phyloP scores from a whole-genome alignment of 2,329 filamentous ascomycete species.

The Xylaria sp. region DNA sequence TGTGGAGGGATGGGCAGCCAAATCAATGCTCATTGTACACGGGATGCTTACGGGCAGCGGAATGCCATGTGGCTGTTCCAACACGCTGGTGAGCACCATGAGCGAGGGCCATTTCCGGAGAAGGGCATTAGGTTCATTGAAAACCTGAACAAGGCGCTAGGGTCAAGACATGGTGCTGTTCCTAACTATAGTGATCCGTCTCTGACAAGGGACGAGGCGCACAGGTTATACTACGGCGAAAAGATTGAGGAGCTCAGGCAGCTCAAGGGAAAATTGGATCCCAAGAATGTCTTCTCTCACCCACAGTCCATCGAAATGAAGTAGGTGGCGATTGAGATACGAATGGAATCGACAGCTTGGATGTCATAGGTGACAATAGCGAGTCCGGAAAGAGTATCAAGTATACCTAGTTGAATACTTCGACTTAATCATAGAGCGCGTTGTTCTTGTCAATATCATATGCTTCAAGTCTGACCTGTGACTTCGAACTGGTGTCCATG shows the following conservation, averaged over 20 bases:
- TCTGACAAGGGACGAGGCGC: slow-evolving; percentile 30
- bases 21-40: slow-evolving; percentile 32
- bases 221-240: slow-evolving; percentile 35
- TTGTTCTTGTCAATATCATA: too few species aligned
- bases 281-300: slow-evolving; percentile 35
- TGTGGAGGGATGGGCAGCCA: slow-evolving; percentile 44
- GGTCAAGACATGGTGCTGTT: slow-evolving; percentile 33
- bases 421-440: too few species aligned
- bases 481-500: too few species aligned
- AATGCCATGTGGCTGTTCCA: slow-evolving; percentile 43
- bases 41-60: slow-evolving; percentile 38
- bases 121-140: slow-evolving; percentile 34
- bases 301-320: slow-evolving; percentile 36
- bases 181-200: slow-evolving; percentile 39
- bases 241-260: slow-evolving; percentile 27
- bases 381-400: too few species aligned
- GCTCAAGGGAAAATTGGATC: slow-evolving; percentile 37
- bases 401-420: too few species aligned
- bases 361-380: too few species aligned
- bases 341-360: too few species aligned
- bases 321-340: background rate
- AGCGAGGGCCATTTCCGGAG: slow-evolving; percentile 24
- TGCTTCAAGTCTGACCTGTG: too few species aligned
- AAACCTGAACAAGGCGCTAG: slow-evolving; percentile 33
- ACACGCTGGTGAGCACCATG: slow-evolving; percentile 36